Base-by-base conservation (phyloP, 2,329 filamentous ascomycete genomes). In the Alternaria brassicicola region DNA sequence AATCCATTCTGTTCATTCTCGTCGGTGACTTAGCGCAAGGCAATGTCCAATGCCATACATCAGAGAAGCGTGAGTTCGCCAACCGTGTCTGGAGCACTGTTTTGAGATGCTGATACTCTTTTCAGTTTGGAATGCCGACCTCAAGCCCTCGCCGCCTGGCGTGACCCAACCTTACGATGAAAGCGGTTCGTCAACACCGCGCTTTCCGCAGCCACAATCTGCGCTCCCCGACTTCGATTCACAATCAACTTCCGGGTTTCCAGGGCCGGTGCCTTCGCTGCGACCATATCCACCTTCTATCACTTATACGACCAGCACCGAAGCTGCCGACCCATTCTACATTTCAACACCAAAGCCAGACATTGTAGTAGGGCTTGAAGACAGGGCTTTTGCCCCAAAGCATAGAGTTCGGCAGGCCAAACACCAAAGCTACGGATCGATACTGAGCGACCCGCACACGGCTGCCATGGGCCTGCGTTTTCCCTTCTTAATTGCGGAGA, bases 281-380 rank as follows among this genome's bases (percentile, higher is more conserved):
- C 60, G 51, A 53, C 64, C 61, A 23, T 43, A 43, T 9, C 13
- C 49, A 45, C 28, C 38, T 33, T 63, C 55, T 38, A 52, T 61
- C 5, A 58, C 64, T 12, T 56, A 54, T 12, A 68, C 64, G 28
- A 61, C 58, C 36, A 66, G 58, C 35, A 65, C 49, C 26, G 59
- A 66, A 49, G 62, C 62, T 62, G 57, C 64, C 10, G 50, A 63
- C 45, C 62, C 64, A 42, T 64, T 62, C 48, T 47, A 63, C 42
- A 62, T 69, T 46, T 64, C 61, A 28, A 66, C 57, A 38, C 63
- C 63, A 36, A 67, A 67, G 52, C 49, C 49, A 21, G 62, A 67
- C 45, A 65, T 63, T 12, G 55, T 56, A 26, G 46, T 65, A 54
- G 57, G 62, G 35, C 55, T 66, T 42, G 51, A 58, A 55, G 55